Evolutionary conservation across 768 basidiomycete species (phyloP), one percentile per base, ranked within the genome.

Genomic region (Psilocybe cyanescens): DNA sequence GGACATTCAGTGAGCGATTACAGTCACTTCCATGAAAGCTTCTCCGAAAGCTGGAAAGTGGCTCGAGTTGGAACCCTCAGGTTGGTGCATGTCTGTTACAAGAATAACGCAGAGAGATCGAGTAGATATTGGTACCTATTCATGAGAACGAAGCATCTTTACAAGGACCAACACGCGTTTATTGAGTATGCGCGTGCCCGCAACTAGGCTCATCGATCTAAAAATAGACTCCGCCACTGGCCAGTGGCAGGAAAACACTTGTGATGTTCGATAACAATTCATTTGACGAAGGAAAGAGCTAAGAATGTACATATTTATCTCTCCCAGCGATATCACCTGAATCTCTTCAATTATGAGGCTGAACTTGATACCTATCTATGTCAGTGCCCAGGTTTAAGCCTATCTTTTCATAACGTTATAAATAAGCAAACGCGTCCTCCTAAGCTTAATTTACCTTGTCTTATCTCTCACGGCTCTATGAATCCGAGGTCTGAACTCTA

Each of bases 131-230:
- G 6, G 19, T n/a, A 24, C n/a, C 24, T 8, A 28, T 47, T 8
- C 19, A 16, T 37, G 47, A 39, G 47, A 28, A 46, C 35, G 11
- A 55, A 47, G 31, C 46, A 53, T 19, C 14, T 28, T 53, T n/a
- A 33, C 51, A 31, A 30, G 51, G 31, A 53, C 33, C 51, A 54
- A 60, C 59, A 60, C 59, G 59, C 59, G 59, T 55, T 60, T 55
- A 60, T 60, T 37, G 37, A 50, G 59, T 55, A 60, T 39, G 33
- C n/a, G 19, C 53, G 52, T 55, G 59, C 47, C 59, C 52, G 46
- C n/a, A 46, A 60, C 45, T 45, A 44, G 41, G 41, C 41, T 44
- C 41, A n/a, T 12, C 14, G n/a, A 44, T 11, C 41, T 44, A 44
- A 44, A 44, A 44, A 44, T 44, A 44, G 41, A 44, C n/a, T 44